Conservation (phyloP, 2,329 filamentous ascomycete genomes). For the Stenocarpella maydis region DNA sequence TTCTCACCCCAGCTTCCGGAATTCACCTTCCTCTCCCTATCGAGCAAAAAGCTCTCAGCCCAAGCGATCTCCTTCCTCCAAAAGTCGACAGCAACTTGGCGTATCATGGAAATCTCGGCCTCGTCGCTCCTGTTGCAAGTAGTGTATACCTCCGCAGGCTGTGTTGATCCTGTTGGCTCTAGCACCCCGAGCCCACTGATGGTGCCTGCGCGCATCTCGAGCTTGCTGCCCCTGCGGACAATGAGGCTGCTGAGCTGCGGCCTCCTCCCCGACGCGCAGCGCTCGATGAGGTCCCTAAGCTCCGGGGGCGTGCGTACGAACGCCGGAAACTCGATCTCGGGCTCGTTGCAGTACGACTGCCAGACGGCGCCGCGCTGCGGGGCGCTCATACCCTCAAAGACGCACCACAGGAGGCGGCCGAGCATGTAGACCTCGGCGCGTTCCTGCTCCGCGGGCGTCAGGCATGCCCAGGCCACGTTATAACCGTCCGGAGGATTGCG, state of each 20-base stretch:
- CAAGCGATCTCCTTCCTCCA: constrained; percentile 58
- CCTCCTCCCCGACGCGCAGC: constrained; percentile 59
- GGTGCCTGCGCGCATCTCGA: constrained; percentile 51
- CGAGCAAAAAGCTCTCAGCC: constrained; percentile 56
- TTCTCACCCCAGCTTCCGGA: constrained; percentile 59
- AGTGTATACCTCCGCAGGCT: constrained; percentile 39
- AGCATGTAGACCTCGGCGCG: constrained; percentile 70
- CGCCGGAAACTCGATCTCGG: constrained; percentile 63
- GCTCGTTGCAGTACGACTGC: constrained; percentile 66
- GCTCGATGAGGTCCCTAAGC: constrained; percentile 58
- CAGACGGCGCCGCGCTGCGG: constrained; percentile 65
- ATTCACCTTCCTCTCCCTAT: constrained; percentile 48
- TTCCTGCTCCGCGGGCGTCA: constrained; percentile 61
- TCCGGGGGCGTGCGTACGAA: constrained; percentile 56
- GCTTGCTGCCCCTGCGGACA: constrained; percentile 53
- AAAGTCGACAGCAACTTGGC: constrained; percentile 50
- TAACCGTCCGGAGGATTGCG: constrained; percentile 58
- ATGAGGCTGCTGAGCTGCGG: constrained; percentile 54
- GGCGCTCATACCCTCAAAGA: constrained; percentile 67
- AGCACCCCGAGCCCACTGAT: constrained; percentile 31
- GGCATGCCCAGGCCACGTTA: constrained; percentile 64
- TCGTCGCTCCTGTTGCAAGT: constrained; percentile 42
- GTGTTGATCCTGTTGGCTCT: background rate
- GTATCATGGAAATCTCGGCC: constrained; percentile 46
- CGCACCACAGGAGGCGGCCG: constrained; percentile 67